Conservation (phyloP, 1,139 yeast genomes). For the Arxiozyma heterogenica region DNA sequence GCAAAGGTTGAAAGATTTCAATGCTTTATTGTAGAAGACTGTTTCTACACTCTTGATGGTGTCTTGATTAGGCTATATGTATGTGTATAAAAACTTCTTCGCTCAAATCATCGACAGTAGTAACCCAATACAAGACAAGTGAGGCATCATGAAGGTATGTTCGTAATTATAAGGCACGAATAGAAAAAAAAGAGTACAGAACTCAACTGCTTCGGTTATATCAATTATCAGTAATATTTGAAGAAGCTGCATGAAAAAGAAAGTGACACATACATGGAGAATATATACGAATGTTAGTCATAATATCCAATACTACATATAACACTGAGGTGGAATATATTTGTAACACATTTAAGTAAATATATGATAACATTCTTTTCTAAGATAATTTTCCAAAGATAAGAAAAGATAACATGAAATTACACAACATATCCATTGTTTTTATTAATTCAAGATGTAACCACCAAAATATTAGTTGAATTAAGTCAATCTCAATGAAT, state of each 20-base stretch:
- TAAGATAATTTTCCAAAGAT: too few relatives aligned
- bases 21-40: not conserved
- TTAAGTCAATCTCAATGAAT: not conserved
- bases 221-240: not conserved
- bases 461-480: not conserved
- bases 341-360: too few relatives aligned
- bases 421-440: too few relatives aligned
- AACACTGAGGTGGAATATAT: too few relatives aligned
- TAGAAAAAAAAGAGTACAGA: too few relatives aligned
- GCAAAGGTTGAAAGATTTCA: not conserved
- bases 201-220: not conserved
- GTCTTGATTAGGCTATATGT: too few relatives aligned
- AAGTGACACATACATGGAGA: too few relatives aligned
- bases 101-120: constrained; percentile 1
- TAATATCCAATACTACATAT: too few relatives aligned
- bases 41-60: too few relatives aligned
- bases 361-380: too few relatives aligned
- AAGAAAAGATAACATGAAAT: too few relatives aligned
- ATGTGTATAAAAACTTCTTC: not conserved
- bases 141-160: constrained; percentile 9
- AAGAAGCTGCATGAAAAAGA: not conserved
- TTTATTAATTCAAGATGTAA: too few relatives aligned
- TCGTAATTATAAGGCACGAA: not conserved
- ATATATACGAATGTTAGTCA: not conserved
- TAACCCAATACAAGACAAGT: constrained; percentile 5